Base-by-base conservation (phyloP, 257 asterid genomes). In the Nicotiana undulata region DNA sequence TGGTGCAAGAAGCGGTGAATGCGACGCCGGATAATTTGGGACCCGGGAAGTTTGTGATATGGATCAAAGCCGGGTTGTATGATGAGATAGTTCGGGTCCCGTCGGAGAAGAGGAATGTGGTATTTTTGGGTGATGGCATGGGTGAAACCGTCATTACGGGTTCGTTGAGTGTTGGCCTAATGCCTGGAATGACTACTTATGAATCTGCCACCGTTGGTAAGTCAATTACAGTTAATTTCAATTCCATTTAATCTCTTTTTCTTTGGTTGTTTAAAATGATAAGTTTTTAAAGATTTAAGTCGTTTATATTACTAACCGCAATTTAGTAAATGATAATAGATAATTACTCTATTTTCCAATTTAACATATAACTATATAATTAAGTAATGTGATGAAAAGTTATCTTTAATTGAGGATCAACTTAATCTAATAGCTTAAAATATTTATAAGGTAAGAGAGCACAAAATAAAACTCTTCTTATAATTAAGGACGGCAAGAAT, bases 1-100 rank as follows among this genome's bases (percentile, higher is more conserved):
- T 32, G 82, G 82, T 79, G 8, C 82, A 79, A 32, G 76, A 63
- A 4, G 82, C 82, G 5, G 82, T 79, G 15, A 66, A 79, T 79
- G 76, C 76, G 13, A 66, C 63, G 3, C 82, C 82, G 15, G 22
- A 63, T 4, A 22, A 29, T 63, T 60, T 60, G 9, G 63, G 75
- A 12, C 2, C 76, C 18, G 63, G 2, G 31, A 28, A 32, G 63
- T 79, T 79, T 66, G 76, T 79, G 13, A 79, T 79, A 40, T 28
- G 76, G 76, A 79, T 79, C n/a, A 79, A 79, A 63, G 12, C 31
- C 24, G 82, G 82, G 28, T 64, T 63, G 17, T 79, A 79, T 32
- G 44, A 63, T 1, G 82, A 79, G 37, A 79, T 52, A 8, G 63
- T 79, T 17, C 63, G 82, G 13, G 9, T 79, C 8, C 28, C 82